These are phyloP conservation scores for Kondoa malvinella DNA, from an alignment of 768 basidiomycete genomes.

Conservation along the genomic window DNA sequence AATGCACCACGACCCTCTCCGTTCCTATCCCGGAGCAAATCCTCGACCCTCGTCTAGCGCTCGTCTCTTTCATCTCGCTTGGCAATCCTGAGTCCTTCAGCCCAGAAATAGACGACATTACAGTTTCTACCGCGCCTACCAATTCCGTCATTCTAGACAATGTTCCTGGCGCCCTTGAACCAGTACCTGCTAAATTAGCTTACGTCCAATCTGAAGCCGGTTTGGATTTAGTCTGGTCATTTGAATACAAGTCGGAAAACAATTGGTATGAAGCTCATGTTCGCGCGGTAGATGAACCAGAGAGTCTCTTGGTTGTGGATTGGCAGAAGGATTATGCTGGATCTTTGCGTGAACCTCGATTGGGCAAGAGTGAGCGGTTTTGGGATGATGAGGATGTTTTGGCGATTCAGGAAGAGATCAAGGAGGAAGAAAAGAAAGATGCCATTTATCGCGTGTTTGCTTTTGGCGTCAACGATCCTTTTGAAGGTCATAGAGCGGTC, in stretches of 20 bases:
- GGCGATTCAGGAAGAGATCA: conserved; percentile 23
- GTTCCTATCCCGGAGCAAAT: neutral
- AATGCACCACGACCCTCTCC: conserved; percentile 1
- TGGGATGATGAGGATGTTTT: neutral
- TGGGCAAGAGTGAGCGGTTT: neutral
- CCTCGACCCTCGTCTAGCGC: conserved; percentile 21
- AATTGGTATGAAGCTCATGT: conserved; percentile 93
- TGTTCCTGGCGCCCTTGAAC: conserved; percentile 59
- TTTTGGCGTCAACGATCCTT: conserved; percentile 30
- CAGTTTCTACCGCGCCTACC: conserved; percentile 40
- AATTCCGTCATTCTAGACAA: conserved; percentile 39
- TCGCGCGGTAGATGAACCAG: conserved; percentile 37
- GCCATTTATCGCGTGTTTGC: conserved; percentile 31
- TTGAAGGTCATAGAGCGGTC: conserved; percentile 19
- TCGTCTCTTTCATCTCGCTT: conserved; percentile 21
- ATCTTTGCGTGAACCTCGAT: neutral
- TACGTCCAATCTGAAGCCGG: conserved; percentile 58
- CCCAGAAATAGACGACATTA: conserved; percentile 20
- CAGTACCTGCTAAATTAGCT: conserved; percentile 61
- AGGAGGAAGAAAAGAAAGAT: conserved; percentile 12
- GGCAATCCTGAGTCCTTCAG: conserved; percentile 2
- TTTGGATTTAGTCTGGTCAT: conserved; percentile 71
- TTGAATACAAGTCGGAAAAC: conserved; percentile 82
- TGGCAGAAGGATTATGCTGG: conserved; percentile 43
- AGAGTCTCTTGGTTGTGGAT: conserved; percentile 61